phyloP scores from a whole-genome alignment of 2,329 filamentous ascomycete genomes.

The Elsinoe necatrix region DNA sequence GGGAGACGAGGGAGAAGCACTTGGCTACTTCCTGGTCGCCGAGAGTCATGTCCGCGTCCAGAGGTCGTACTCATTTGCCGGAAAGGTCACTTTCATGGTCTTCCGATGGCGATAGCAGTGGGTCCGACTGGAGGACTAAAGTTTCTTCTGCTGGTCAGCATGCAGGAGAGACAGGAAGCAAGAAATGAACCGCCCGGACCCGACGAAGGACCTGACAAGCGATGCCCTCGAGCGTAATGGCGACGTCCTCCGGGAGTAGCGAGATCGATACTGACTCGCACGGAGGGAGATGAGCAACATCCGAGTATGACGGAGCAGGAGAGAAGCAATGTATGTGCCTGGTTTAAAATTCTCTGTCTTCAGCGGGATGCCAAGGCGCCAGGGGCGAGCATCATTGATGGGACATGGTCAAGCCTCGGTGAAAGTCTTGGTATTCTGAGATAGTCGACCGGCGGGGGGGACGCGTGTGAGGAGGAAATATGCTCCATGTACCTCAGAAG shows the following conservation, averaged over 20 bases:
- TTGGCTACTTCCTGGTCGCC: not conserved
- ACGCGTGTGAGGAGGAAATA: not conserved
- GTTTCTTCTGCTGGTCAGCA: not conserved
- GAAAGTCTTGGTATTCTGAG: not conserved
- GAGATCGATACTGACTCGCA: not conserved
- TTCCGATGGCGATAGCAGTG: not conserved
- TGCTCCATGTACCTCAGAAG: not conserved
- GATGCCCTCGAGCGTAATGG: not conserved
- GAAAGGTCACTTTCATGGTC: not conserved
- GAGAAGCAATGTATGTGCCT: not conserved
- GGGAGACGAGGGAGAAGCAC: not conserved
- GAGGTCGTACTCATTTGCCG: not conserved
- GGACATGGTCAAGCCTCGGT: not conserved
- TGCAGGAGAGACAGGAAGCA: not conserved
- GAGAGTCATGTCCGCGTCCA: not conserved
- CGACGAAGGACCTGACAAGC: not conserved
- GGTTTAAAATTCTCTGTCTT: slow-evolving; percentile 1
- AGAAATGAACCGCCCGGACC: not conserved
- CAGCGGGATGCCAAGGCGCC: slow-evolving; percentile 6
- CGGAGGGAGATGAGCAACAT: not conserved
- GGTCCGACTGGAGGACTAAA: slow-evolving; percentile 11
- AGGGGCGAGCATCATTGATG: slow-evolving; percentile 9
- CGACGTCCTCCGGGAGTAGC: not conserved
- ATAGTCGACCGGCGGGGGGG: not conserved
- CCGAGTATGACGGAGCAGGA: not conserved